Evolutionary conservation across 1,139 yeast species (phyloP), one percentile per base, ranked within the genome.

Genomic region (Zygosaccharomyces sapae): DNA sequence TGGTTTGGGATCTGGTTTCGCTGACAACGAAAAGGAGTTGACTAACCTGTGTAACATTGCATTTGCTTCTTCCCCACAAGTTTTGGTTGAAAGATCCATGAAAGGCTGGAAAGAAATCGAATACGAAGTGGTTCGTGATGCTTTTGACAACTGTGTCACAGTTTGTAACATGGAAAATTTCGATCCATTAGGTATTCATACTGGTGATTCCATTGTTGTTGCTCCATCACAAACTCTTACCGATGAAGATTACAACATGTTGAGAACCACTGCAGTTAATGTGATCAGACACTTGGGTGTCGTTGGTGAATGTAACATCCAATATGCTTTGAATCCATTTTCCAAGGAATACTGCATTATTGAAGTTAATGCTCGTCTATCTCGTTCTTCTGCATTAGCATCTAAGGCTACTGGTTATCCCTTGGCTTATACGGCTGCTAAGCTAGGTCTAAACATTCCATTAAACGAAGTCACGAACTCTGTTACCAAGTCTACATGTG

Each of bases 31-130:
- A 64, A 70, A 78, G 58, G 94, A 92, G 72, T 80, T 92, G 65
- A 75, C 83, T 51, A 92, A 80, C 40, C 76, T 92, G 58, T 88
- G 97, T 75, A 80, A 82, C 67, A 83, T 86, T 68, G 96, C 98
- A 0, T 89, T 92, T 69, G 96, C 97, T 48, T 80, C 95, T 19
- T 85, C 96, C 46, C 97, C 98, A 24, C 98, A 92, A 74, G 94
- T 92, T 50, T 77, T 92, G 59, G 95, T 92, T 54, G 98, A 92
- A 76, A 81, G 81, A 70, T 88, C 97, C 45, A 86, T 92, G 96
- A 92, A 92, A 75, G 98, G 98, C 56, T 92, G 98, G 98, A 92
- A 92, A 70, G 98, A 92, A 73, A 88, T 92, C 59, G 98, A 92
- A 73, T 92, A 92, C 69, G 98, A 92, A 73, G 98, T 92, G 70